Evolutionary conservation across 2,329 filamentous ascomycete species (phyloP).

Genomic region (Septoria linicola): DNA sequence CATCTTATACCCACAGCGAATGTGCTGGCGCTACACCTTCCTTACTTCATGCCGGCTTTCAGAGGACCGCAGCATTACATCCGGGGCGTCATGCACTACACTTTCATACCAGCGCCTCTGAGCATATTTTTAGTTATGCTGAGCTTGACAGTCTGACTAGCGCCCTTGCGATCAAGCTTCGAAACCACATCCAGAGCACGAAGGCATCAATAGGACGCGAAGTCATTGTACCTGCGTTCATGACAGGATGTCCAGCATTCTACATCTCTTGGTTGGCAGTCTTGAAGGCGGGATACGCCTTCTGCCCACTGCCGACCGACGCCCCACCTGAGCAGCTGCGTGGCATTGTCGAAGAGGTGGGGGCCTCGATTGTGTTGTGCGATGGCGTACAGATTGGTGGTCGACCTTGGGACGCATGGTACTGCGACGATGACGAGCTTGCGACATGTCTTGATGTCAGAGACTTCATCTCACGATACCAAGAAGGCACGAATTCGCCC

Average conservation of each 20-base stretch:
- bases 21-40: background rate
- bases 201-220: background rate
- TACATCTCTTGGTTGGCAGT: conserved; percentile 22
- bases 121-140: conserved; percentile 17
- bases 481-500: background rate
- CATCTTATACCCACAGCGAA: conserved; percentile 1
- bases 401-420: conserved; percentile 21
- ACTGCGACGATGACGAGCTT: conserved; percentile 23
- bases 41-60: conserved; percentile 18
- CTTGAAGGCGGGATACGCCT: conserved; percentile 19
- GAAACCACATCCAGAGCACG: background rate
- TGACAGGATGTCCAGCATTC: conserved; percentile 17
- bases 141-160: conserved; percentile 18
- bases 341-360: conserved; percentile 21
- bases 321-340: conserved; percentile 18
- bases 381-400: conserved; percentile 17
- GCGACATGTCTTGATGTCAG: conserved; percentile 15
- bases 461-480: conserved; percentile 9
- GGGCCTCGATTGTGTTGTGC: conserved; percentile 15
- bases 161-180: conserved; percentile 11
- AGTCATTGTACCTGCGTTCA: conserved; percentile 18
- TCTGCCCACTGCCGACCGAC: conserved; percentile 20
- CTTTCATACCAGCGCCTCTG: conserved; percentile 3
- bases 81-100: conserved; percentile 14
- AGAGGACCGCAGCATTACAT: conserved; percentile 9